Percentiles rank a stretch among this genome's conserved stretches.
phyloP scores from a whole-genome alignment of 2,329 filamentous ascomycete genomes.

The Chalara sp. region DNA sequence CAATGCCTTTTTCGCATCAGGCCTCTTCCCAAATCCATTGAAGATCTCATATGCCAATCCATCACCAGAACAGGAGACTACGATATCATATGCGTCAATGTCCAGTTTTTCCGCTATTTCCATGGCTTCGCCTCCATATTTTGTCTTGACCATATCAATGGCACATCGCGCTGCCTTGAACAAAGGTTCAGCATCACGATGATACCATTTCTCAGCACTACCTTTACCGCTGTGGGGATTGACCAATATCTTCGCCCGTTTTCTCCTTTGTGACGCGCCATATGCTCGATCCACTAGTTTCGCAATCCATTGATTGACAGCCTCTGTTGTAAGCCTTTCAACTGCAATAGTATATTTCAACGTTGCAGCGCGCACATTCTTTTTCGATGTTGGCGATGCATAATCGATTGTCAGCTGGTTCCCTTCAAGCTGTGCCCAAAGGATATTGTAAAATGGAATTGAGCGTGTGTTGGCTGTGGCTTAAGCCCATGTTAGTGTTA shows the following conservation, averaged over 20 bases:
- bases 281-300: slow-evolving; percentile 66
- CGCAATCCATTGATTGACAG: slow-evolving; percentile 47
- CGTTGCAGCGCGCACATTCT: slow-evolving; percentile 51
- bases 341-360: slow-evolving; percentile 50
- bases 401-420: slow-evolving; percentile 65
- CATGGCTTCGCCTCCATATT: slow-evolving; percentile 67
- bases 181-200: slow-evolving; percentile 70
- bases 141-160: slow-evolving; percentile 67
- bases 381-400: slow-evolving; percentile 53
- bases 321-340: slow-evolving; percentile 23
- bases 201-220: slow-evolving; percentile 64
- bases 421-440: slow-evolving; percentile 66
- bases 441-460: slow-evolving; percentile 75
- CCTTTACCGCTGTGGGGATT: slow-evolving; percentile 90
- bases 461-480: slow-evolving; percentile 32
- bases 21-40: slow-evolving; percentile 76
- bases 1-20: slow-evolving; percentile 69
- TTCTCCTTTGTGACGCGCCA: slow-evolving; percentile 57
- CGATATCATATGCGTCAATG: slow-evolving; percentile 72
- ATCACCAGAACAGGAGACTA: slow-evolving; percentile 87
- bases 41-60: slow-evolving; percentile 90
- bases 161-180: slow-evolving; percentile 74
- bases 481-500: slow-evolving; percentile 14
- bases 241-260: slow-evolving; percentile 79
- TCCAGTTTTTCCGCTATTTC: slow-evolving; percentile 72